Evolutionary conservation across 208 protist species (phyloP).

Genomic region (Angomonas deanei): DNA sequence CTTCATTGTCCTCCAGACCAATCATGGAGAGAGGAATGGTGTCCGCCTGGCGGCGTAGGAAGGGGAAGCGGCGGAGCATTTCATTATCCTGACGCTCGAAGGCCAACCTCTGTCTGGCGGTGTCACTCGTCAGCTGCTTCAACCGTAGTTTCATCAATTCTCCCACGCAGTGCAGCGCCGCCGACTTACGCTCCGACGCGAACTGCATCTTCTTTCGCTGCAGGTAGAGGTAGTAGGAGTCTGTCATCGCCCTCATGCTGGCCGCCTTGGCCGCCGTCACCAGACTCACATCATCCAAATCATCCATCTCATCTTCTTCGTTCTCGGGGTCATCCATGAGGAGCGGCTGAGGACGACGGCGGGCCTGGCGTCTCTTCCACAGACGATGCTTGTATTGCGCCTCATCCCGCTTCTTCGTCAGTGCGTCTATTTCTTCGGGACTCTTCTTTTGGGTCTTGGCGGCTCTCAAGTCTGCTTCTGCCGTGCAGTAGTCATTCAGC

Average conservation of each 20-base stretch:
- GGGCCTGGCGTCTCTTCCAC: constrained; percentile 33
- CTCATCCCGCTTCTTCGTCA: constrained; percentile 21
- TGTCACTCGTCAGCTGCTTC: constrained; percentile 34
- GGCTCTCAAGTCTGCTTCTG: constrained; percentile 38
- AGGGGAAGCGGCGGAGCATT: constrained; percentile 34
- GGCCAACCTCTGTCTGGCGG: constrained; percentile 12
- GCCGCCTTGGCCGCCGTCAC: constrained; percentile 16
- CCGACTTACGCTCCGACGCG: constrained; percentile 8
- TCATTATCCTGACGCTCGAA: constrained; percentile 19
- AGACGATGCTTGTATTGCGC: constrained; percentile 40
- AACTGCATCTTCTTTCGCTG: constrained; percentile 25
- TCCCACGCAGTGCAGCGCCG: constrained; percentile 19
- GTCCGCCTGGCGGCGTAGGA: constrained; percentile 18
- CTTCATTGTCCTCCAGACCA: constrained; percentile 31
- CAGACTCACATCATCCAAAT: constrained; percentile 10
- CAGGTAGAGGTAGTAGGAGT: constrained; percentile 50
- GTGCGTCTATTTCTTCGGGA: constrained; percentile 10
- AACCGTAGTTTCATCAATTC: constrained; percentile 38
- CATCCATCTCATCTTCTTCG: constrained; percentile 10
- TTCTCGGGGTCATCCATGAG: constrained; percentile 21
- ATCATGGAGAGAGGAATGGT: constrained; percentile 18
- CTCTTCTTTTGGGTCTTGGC: constrained; percentile 17
- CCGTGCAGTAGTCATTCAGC: constrained; percentile 31
- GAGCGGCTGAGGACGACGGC: constrained; percentile 20
- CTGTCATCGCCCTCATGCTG: constrained; percentile 11